These are phyloP conservation scores for Ceratocystis cubensis DNA, from an alignment of 2,329 filamentous ascomycete genomes.

Conservation along the genomic window DNA sequence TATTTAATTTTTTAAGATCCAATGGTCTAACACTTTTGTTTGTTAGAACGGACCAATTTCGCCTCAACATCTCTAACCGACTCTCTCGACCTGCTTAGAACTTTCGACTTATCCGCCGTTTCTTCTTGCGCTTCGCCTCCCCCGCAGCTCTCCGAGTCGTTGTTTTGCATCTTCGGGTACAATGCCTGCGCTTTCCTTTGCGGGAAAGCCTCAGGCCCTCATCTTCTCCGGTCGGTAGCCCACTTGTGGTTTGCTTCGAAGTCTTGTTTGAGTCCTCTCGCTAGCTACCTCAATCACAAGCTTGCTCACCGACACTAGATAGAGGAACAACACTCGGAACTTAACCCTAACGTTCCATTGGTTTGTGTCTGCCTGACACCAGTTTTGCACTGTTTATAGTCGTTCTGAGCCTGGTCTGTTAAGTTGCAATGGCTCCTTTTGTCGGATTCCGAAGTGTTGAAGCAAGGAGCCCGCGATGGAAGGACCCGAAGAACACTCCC, in stretches of 20 bases:
- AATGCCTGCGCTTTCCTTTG: slow-evolving; percentile 12
- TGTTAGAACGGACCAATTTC: background rate
- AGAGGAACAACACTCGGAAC: slow-evolving; percentile 65
- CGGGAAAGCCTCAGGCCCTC: slow-evolving; percentile 3
- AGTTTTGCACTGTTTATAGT: slow-evolving; percentile 56
- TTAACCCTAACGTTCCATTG: slow-evolving; percentile 80
- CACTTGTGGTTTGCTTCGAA: slow-evolving; percentile 31
- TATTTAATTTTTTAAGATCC: background rate
- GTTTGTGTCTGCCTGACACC: slow-evolving; percentile 32
- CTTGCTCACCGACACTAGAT: slow-evolving; percentile 24
- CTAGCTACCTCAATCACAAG: slow-evolving; percentile 28
- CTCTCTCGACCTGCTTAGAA: slow-evolving; percentile 5
- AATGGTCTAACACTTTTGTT: background rate
- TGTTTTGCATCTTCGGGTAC: slow-evolving; percentile 9
- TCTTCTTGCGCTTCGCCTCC: slow-evolving; percentile 54
- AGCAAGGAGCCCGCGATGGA: slow-evolving; percentile 33
- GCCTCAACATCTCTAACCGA: background rate
- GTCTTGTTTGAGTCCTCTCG: slow-evolving; percentile 32
- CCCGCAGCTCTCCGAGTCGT: slow-evolving; percentile 59
- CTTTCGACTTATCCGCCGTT: background rate
- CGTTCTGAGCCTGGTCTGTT: slow-evolving; percentile 48
- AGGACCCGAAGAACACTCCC: slow-evolving; percentile 38
- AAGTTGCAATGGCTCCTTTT: slow-evolving; percentile 31
- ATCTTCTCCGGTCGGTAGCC: slow-evolving; percentile 33
- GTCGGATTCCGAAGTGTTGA: slow-evolving; percentile 32